phyloP scores from a whole-genome alignment of 345 rosid genomes.

The Eucalyptus pauciflora region DNA sequence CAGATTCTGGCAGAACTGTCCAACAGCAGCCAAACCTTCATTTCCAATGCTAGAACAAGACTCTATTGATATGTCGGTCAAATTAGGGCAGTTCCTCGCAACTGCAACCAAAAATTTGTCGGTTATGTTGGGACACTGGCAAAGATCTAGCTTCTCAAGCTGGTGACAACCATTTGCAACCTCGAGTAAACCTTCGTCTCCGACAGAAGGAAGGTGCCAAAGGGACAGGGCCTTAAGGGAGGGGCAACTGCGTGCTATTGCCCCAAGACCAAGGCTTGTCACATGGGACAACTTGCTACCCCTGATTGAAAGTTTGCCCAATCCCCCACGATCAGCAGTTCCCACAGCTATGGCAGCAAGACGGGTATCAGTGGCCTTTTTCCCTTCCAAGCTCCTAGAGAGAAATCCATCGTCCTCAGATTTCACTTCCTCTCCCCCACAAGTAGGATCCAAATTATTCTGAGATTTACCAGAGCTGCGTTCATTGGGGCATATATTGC shows the following conservation, averaged over 20 bases:
- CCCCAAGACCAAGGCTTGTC: slow-evolving; percentile 58
- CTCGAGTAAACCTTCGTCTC: slow-evolving; percentile 58
- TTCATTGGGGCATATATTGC: slow-evolving; percentile 54
- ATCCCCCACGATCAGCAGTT: slow-evolving; percentile 72
- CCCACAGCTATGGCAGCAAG: slow-evolving; percentile 89
- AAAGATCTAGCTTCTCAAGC: slow-evolving; percentile 77
- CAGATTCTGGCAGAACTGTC: slow-evolving; percentile 46
- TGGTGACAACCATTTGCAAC: slow-evolving; percentile 58
- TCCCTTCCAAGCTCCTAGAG: slow-evolving; percentile 78
- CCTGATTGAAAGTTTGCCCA: slow-evolving; percentile 61
- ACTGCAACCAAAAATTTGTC: slow-evolving; percentile 54
- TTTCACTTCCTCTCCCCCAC: not conserved
- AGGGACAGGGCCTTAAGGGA: slow-evolving; percentile 60
- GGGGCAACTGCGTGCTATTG: slow-evolving; percentile 72
- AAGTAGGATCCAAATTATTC: not conserved
- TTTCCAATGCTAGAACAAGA: slow-evolving; percentile 70
- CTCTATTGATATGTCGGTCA: slow-evolving; percentile 64
- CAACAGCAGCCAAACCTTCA: slow-evolving; percentile 65
- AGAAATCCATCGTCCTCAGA: slow-evolving; percentile 53
- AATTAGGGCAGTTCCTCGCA: slow-evolving; percentile 56
- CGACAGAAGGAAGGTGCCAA: slow-evolving; percentile 48
- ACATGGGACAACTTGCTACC: slow-evolving; percentile 43
- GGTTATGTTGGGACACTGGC: slow-evolving; percentile 49
- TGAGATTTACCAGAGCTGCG: slow-evolving; percentile 7
- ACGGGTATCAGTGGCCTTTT: slow-evolving; percentile 81